Conservation (phyloP, 2,329 filamentous ascomycete species). For the Venturia effusa region DNA sequence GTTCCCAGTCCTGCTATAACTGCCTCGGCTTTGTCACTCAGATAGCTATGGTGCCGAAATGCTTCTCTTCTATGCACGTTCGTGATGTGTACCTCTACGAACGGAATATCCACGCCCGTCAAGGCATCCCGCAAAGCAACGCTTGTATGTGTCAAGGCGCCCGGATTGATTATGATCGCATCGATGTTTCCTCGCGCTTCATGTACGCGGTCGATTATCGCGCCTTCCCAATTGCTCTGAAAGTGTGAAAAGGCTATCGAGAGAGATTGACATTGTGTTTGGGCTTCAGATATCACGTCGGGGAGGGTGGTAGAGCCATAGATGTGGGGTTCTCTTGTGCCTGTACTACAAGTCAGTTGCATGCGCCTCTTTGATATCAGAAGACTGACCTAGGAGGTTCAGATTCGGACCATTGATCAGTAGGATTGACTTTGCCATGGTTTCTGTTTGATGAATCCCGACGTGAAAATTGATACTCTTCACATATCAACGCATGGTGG, state of each 20-base stretch:
- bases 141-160: conserved; percentile 64
- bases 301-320: conserved; percentile 61
- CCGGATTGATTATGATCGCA: conserved; percentile 66
- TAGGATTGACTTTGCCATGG: conserved; percentile 43
- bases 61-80: conserved; percentile 64
- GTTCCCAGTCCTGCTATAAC: conserved; percentile 57
- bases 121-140: conserved; percentile 68
- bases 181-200: conserved; percentile 48
- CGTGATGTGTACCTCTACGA: conserved; percentile 66
- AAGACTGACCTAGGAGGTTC: conserved; percentile 47
- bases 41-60: conserved; percentile 58
- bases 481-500: not conserved
- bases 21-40: conserved; percentile 65
- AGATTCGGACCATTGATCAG: conserved; percentile 77
- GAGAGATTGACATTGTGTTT: conserved; percentile 39
- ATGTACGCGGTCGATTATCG: conserved; percentile 64
- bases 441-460: not conserved
- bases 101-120: conserved; percentile 57
- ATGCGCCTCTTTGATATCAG: not conserved
- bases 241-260: conserved; percentile 46
- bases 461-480: not conserved
- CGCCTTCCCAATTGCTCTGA: conserved; percentile 72
- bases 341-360: conserved; percentile 20
- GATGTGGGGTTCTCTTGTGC: conserved; percentile 60
- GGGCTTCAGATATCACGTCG: conserved; percentile 44